These are phyloP conservation scores for Phialophora tarda DNA, from an alignment of 2,329 filamentous ascomycete genomes.

Conservation along the genomic window DNA sequence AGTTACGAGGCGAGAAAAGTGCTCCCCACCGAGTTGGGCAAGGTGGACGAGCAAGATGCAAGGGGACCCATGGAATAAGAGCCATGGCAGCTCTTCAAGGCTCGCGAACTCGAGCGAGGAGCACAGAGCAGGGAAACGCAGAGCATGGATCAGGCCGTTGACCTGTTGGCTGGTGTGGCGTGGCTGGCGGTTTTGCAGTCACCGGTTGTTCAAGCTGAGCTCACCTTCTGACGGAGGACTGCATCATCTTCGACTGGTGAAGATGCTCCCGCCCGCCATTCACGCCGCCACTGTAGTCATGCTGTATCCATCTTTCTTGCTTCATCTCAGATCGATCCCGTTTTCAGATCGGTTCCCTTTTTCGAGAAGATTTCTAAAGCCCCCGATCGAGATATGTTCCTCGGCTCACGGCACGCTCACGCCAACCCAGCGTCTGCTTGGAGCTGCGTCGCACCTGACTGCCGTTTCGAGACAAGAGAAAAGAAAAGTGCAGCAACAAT, in stretches of 20 bases:
- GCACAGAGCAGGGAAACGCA: neutral
- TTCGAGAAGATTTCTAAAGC: conserved; percentile 30
- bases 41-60: neutral
- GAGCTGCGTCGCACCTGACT: neutral
- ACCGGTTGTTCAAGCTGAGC: neutral
- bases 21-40: neutral
- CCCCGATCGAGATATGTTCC: conserved; percentile 20
- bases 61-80: neutral
- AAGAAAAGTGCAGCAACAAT: neutral
- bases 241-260: neutral
- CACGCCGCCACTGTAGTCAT: conserved; percentile 13
- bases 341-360: conserved; percentile 11
- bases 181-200: neutral
- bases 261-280: conserved; percentile 3
- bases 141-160: conserved; percentile 1
- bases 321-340: conserved; percentile 17
- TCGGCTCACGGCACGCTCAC: conserved; percentile 29
- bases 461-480: neutral
- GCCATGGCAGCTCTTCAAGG: neutral
- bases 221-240: neutral
- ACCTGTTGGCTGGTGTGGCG: neutral
- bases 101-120: neutral
- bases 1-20: neutral
- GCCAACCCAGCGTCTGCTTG: neutral
- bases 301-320: conserved; percentile 6